A percentile compares a stretch with the other conserved stretches of the same genome.
phyloP scores from a whole-genome alignment of 768 basidiomycete genomes.

The Boletus rubescentipes region DNA sequence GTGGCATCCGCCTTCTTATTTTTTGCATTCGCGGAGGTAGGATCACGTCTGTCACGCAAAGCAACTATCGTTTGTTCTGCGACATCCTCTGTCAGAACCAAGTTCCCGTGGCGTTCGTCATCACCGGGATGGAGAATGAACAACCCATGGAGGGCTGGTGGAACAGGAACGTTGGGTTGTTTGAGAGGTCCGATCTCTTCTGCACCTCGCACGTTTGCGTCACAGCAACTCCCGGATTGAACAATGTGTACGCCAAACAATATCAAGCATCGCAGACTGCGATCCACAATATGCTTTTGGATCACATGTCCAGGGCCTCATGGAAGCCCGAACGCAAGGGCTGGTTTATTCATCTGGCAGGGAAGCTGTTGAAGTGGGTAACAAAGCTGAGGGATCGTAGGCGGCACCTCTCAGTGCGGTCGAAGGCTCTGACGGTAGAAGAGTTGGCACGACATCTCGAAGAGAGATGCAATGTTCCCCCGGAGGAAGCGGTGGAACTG shows the following conservation, averaged over 20 bases:
- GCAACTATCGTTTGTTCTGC: constrained; percentile 30
- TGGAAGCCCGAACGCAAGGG: constrained; percentile 20
- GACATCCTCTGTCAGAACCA: constrained; percentile 28
- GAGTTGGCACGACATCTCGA: constrained; percentile 18
- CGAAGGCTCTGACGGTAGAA: constrained; percentile 10
- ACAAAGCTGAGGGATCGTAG: constrained; percentile 6
- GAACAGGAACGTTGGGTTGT: constrained; percentile 29
- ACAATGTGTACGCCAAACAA: constrained; percentile 21
- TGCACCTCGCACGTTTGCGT: constrained; percentile 40
- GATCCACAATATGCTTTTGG: constrained; percentile 21
- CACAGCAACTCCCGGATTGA: constrained; percentile 31
- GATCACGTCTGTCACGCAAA: constrained; percentile 22
- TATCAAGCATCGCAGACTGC: constrained; percentile 33
- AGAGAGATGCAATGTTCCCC: constrained; percentile 12
- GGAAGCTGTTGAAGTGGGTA: constrained; percentile 21
- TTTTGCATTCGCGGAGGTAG: constrained; percentile 36
- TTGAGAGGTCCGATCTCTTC: constrained; percentile 17
- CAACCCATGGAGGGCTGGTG: constrained; percentile 34
- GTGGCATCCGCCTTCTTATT: constrained; percentile 29
- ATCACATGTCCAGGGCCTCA: constrained; percentile 15
- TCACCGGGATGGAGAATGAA: constrained; percentile 33
- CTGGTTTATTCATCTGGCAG: constrained; percentile 25
- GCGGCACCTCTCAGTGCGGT: background rate
- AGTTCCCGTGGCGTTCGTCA: constrained; percentile 31
- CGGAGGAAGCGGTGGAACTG: constrained; percentile 14